Evolutionary conservation across 352 stramenopile genomes (phyloP).

Genomic region (Pythium brassicae): DNA sequence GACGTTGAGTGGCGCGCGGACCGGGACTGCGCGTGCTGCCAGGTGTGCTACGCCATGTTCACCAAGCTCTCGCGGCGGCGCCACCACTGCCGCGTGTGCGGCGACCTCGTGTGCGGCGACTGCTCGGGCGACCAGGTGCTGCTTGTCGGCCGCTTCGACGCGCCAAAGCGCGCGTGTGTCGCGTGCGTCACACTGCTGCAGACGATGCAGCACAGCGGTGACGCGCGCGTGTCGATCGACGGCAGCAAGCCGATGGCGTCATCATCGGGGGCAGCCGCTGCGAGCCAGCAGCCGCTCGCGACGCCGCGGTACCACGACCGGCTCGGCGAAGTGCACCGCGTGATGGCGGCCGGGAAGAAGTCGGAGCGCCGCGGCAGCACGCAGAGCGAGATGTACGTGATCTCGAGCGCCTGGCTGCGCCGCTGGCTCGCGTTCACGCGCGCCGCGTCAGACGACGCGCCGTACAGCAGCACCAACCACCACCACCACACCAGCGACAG

Average conservation of each 20-base stretch:
- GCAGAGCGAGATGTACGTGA: constrained; percentile 53
- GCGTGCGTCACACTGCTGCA: constrained; percentile 59
- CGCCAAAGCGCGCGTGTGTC: constrained; percentile 49
- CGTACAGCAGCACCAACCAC: constrained; percentile 15
- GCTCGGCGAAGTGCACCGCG: constrained; percentile 58
- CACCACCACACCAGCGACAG: constrained; percentile 18
- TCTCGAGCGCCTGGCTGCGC: constrained; percentile 55
- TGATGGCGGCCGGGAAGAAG: constrained; percentile 61
- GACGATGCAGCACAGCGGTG: constrained; percentile 42
- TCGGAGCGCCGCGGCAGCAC: constrained; percentile 41
- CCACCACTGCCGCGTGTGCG: constrained; percentile 79
- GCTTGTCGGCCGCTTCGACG: constrained; percentile 44
- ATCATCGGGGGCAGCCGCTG: constrained; percentile 11
- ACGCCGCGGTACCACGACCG: constrained; percentile 56
- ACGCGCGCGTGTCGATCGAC: constrained; percentile 39
- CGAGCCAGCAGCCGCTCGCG: constrained; percentile 9
- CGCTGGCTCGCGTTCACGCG: constrained; percentile 61
- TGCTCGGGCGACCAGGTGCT: constrained; percentile 65
- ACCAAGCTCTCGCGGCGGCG: constrained; percentile 67
- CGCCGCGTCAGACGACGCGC: constrained; percentile 4
- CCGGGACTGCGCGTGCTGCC: constrained; percentile 51
- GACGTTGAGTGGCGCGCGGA: constrained; percentile 67
- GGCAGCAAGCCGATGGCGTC: constrained; percentile 11
- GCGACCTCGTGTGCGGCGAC: constrained; percentile 67
- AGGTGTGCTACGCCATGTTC: constrained; percentile 69